Evolutionary conservation across 495 filamentous ascomycete species (phyloP), one percentile per base, ranked within the genome.

Genomic region (Lasiosphaeris hirsuta): DNA sequence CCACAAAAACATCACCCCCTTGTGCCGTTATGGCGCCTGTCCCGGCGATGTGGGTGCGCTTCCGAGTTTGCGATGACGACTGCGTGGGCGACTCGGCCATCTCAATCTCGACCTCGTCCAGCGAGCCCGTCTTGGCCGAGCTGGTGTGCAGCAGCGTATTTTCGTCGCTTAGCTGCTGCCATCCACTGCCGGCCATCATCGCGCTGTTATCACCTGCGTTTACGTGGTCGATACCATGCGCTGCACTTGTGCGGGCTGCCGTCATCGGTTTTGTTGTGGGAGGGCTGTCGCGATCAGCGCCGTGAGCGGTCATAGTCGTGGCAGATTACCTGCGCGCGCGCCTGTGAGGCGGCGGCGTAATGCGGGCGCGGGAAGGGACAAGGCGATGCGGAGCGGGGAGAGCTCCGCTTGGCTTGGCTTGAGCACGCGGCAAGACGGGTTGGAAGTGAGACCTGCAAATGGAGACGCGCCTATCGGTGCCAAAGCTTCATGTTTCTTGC

Each of bases 51-150:
- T 30, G 23, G 23, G 23, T 30, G 23, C 23, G 23, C 23, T 30
- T 30, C 2, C 23, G 23, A 5, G 23, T 30, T 5, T 30, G 23
- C 23, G 23, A 30, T 30, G 23, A 30, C 23, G 23, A 30, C 23
- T 30, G 23, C 5, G 23, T 30, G 23, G 23, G 23, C 23, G 14
- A 45, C 11, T 54, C 42, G n/a, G 37, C 41, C 56, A 65, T 48
- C 43, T 65, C 63, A 58, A 65, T 65, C 37, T 41, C 39, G 2
- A 48, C 19, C 39, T 58, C 54, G 18, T 54, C 56, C 17, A 18
- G 7, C 11, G 41, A 33, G 13, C 37, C 56, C 2, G 45, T 36
- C 33, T 34, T 19, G 37, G 18, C 51, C 8, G 47, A 17, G n/a
- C 9, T 14, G 51, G 15, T 30, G 36, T 10, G 36, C 10, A 38